A percentile compares a stretch with the other conserved stretches of the same genome.
These are phyloP conservation scores for Hypoxylon sp. DNA, from an alignment of 2,329 filamentous ascomycete genomes.

Conservation along the genomic window DNA sequence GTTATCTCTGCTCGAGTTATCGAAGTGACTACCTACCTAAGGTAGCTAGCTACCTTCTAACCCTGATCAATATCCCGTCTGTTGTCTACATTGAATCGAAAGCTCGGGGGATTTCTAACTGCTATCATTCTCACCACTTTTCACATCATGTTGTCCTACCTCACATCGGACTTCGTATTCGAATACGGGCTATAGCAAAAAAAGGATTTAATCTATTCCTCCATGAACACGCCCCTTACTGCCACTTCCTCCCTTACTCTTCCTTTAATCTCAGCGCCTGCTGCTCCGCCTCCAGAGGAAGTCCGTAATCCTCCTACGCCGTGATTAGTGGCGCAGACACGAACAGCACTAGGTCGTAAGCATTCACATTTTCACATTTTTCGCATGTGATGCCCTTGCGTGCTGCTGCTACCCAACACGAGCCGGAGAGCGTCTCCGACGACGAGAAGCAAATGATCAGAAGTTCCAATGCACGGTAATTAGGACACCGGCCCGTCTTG, in stretches of 20 bases:
- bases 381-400: conserved; percentile 3
- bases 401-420: neutral
- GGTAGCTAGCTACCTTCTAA: too few species aligned
- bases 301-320: neutral
- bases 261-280: neutral
- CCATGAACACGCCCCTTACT: neutral
- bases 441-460: neutral
- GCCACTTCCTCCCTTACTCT: neutral
- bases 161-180: too few species aligned
- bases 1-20: too few species aligned
- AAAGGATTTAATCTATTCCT: too few species aligned
- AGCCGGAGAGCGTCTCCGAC: neutral
- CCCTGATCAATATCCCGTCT: too few species aligned
- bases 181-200: too few species aligned
- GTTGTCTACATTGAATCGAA: too few species aligned
- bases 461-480: conserved; percentile 13
- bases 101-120: too few species aligned
- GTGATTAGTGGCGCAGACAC: neutral
- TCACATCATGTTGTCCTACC: too few species aligned
- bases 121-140: too few species aligned
- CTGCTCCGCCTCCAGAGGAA: neutral
- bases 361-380: neutral
- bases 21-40: too few species aligned
- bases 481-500: conserved; percentile 36
- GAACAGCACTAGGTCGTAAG: neutral